Evolutionary conservation across 2,329 filamentous ascomycete species (phyloP).

Genomic region (Hymenoscyphus occultus): DNA sequence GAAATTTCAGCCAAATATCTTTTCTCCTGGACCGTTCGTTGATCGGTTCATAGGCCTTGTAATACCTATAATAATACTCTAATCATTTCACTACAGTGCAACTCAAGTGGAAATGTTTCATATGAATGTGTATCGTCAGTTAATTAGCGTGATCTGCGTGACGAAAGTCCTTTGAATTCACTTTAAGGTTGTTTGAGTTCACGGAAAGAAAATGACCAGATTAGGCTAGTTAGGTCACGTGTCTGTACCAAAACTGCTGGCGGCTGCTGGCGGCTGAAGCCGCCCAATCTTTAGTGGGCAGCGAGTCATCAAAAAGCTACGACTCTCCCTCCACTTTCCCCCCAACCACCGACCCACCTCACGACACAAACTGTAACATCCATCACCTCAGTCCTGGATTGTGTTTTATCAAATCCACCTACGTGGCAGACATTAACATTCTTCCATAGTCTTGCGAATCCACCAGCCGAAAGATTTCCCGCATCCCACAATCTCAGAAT

Average conservation of each 20-base stretch:
- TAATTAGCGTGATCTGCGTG: background rate
- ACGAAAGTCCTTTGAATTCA: no score
- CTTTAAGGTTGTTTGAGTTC: no score
- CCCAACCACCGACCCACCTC: background rate
- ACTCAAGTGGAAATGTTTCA: background rate
- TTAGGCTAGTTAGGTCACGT: background rate
- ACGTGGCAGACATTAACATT: conserved; percentile 3
- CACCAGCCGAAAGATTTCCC: background rate
- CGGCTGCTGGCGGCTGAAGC: background rate
- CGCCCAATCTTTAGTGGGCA: background rate
- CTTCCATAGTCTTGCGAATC: conserved; percentile 4
- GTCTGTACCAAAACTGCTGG: background rate
- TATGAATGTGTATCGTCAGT: background rate
- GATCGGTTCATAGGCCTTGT: conserved; percentile 11
- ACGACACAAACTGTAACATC: conserved; percentile 1
- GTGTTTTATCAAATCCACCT: background rate
- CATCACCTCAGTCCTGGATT: background rate
- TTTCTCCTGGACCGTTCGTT: conserved; percentile 20
- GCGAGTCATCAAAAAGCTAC: background rate
- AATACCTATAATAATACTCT: conserved; percentile 25
- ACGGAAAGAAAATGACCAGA: no score
- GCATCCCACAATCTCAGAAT: conserved; percentile 43
- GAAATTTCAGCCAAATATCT: conserved; percentile 1
- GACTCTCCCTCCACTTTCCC: background rate
- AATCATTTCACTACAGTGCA: background rate